Evolutionary conservation across 1,284 basidiomycete genomes (phyloP).

Genomic region (Malassezia japonica): DNA sequence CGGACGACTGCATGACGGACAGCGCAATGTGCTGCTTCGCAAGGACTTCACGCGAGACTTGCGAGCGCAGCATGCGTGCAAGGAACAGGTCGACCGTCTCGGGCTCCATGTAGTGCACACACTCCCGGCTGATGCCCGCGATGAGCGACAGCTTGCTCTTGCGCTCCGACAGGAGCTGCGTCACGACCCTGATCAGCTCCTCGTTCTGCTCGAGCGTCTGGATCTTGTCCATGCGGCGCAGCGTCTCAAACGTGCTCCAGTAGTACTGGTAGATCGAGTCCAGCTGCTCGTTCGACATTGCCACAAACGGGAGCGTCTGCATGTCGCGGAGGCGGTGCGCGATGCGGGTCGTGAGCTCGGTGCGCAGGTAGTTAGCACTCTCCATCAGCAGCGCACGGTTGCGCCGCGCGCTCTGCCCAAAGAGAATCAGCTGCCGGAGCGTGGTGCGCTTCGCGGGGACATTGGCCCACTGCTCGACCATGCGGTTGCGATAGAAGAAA

Average conservation of each 20-base stretch:
- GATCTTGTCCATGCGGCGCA: constrained; percentile 67
- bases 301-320: constrained; percentile 74
- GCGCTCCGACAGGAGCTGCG: constrained; percentile 63
- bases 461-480: constrained; percentile 69
- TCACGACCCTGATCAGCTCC: constrained; percentile 64
- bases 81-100: constrained; percentile 77
- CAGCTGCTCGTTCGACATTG: constrained; percentile 75
- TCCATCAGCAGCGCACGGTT: constrained; percentile 35
- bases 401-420: constrained; percentile 25
- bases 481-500: constrained; percentile 76
- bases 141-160: constrained; percentile 32
- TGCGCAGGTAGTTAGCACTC: constrained; percentile 62
- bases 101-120: constrained; percentile 64
- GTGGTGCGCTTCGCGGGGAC: constrained; percentile 65
- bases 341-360: constrained; percentile 75
- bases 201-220: constrained; percentile 67
- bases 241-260: constrained; percentile 51
- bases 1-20: constrained; percentile 41
- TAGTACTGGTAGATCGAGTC: constrained; percentile 66
- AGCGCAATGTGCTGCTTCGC: constrained; percentile 81
- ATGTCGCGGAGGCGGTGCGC: constrained; percentile 77
- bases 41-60: constrained; percentile 77
- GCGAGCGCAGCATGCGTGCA: constrained; percentile 77
- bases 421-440: constrained; percentile 65
- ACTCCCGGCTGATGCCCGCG: constrained; percentile 47